Evolutionary conservation across 805 yeast species (phyloP), one percentile per base, ranked within the genome.

Genomic region (Saturnispora hagleri): DNA sequence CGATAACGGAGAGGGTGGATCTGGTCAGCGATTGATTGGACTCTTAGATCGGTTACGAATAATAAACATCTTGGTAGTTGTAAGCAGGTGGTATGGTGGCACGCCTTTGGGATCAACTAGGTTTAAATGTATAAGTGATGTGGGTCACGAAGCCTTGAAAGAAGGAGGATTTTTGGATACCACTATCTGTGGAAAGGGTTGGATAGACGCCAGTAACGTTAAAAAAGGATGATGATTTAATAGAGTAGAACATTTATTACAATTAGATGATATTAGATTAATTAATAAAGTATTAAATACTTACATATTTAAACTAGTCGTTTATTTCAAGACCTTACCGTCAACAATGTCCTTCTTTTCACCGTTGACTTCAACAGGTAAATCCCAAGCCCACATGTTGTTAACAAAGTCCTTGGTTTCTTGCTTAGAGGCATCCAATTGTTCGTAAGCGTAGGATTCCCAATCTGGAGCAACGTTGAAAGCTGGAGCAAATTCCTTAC

Each of bases 401-500:
- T 86, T 77, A 64, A 93, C 72, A 67, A 88, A 87, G 58, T 76
- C 86, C 73, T 78, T 84, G 77, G 79, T 87, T 68, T 80, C 93
- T 61, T 79, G 81, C 61, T 80, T 80, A 64, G 89, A 63, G 56
- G 84, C 79, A 69, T 91, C 97, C 66, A 91, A 77, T 77, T 87
- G 83, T 68, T 81, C 74, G 86, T 80, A 89, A 54, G 69, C 68
- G 77, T 88, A 91, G 47, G 97, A 88, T 76, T 91, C 98, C 95
- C 96, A 89, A 76, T 93, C 99, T 72, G 99, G 97, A 68, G 98
- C 99, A 71, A 93, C 98, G 60, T 91, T 86, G 68, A 91, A 89
- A 58, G 97, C 99, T 71, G 97, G 96, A 53, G 63, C 79, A 68
- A 63, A 74, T 57, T 91, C 96, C 74, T 91, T 88, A 65, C 99